Evolutionary conservation across 2,329 filamentous ascomycete species (phyloP), one percentile per base, ranked within the genome.

Genomic region (Ophiostoma himal-ulmi): DNA sequence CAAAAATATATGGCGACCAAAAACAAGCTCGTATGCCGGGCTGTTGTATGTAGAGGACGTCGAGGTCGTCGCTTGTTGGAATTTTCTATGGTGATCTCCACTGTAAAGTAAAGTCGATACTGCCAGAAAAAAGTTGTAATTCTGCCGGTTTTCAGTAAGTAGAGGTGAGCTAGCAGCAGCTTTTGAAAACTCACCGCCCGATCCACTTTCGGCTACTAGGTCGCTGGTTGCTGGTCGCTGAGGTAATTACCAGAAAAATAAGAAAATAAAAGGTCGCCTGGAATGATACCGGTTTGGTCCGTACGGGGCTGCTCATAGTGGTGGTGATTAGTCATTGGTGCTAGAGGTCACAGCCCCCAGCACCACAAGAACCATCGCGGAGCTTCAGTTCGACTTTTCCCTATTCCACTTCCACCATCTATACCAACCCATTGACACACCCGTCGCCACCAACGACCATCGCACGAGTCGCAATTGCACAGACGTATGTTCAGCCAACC

Each of bases 231-330:
- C 39, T 7, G 14, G 26, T 62, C 26, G 54, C 52, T 69, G 54
- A 69, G 54, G 52, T 68, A 62, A n/a, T 70, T 30, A 52, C 13
- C 17, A 13, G 22, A 67, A 48, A 26, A 44, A 37, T 17, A 14
- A 67, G 14, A 67, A 22, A 52, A 68, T 26, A 30, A 57, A 26
- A 30, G 22, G n/a, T 20, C 37, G 70, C 68, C 44, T 48, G 44
- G 44, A 48, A 48, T 48, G 44, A 20, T 57, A 57, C 73, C 73
- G 73, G 72, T 71, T 73, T 74, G 62, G 73, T 71, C 73, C 73
- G 73, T 69, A 64, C 5, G 22, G 37, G 10, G 37, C 37, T 39
- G 37, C 37, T 39, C 10, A 3, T 39, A 20, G 44, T 17, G 17
- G 10, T 13, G 8, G 7, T 22, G n/a, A 22, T 57, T 57, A 57